Evolutionary conservation across 1,284 basidiomycete genomes (phyloP), one percentile per base, ranked within the genome.

Genomic region (Pterula multifida): DNA sequence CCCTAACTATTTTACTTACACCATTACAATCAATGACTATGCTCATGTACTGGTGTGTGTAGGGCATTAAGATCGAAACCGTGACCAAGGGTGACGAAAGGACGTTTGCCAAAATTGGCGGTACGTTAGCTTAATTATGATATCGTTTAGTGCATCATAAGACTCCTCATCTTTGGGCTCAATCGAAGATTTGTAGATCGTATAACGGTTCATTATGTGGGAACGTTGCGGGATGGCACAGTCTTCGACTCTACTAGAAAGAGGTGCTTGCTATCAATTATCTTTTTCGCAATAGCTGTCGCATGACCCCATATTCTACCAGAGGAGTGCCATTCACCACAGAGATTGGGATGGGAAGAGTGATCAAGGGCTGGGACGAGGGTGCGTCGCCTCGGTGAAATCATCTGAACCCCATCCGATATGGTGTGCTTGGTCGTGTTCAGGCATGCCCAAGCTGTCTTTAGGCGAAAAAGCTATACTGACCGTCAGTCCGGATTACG

Each of bases 301-400:
- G 55, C 60, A 57, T 56, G 55, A 58, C 50, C 58, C 55, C 56
- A 58, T 60, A 59, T 60, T 65, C 65, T 28, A 25, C 4, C 51
- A 85, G 84, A 48, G 66, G 67, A 0, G 6, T 9, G 0, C 79
- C 88, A 2, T 93, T 93, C 66, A 63, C 70, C 60, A 90, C 86
- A 21, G 63, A 75, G 60, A 92, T 94, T 57, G 89, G 87, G 50
- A 71, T 81, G 45, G 85, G 84, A 32, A 81, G 81, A 63, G 89
- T 92, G 50, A 92, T 92, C 68, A 83, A 75, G 64, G 90, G 90
- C 39, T 94, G 90, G 90, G 90, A 94, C 62, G 89, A 92, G 67
- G 89, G 90, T 87, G 60, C 62, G 73, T 68, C 28, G 24, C 13
- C 42, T 26, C n/a, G 35, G 17, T 35, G 17, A 23, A 48, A 39